Conservation (phyloP, 345 rosid species). For the Hypericum perforatum region DNA sequence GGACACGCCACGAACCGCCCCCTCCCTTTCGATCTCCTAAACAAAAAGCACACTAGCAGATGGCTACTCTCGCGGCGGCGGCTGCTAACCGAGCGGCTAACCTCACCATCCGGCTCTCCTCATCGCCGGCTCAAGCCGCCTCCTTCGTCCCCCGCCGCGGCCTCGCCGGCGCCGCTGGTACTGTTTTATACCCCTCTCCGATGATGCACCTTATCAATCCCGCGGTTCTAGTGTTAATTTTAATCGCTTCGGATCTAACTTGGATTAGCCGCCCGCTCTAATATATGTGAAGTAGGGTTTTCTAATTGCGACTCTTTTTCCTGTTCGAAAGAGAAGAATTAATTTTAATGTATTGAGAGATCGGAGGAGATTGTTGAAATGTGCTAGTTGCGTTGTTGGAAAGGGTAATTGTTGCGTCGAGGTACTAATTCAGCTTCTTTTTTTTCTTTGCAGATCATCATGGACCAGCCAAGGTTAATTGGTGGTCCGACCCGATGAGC, state of each 20-base stretch:
- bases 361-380: background rate
- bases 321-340: background rate
- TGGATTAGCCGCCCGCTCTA: too few relatives aligned
- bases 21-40: background rate
- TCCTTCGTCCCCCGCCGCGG: slow-evolving; percentile 60
- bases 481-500: slow-evolving; percentile 30
- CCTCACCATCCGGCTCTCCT: slow-evolving; percentile 21
- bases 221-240: too few relatives aligned
- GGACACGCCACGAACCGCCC: background rate
- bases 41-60: slow-evolving; percentile 5
- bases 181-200: background rate
- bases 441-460: slow-evolving; percentile 31
- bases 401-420: slow-evolving; percentile 3
- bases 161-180: slow-evolving; percentile 80
- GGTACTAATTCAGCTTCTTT: too few relatives aligned
- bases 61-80: slow-evolving; percentile 43
- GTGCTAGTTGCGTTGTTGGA: background rate
- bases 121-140: slow-evolving; percentile 22
- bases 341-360: background rate
- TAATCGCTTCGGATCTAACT: too few relatives aligned
- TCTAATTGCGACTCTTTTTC: too few relatives aligned
- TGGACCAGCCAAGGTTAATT: slow-evolving; percentile 27
- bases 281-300: too few relatives aligned
- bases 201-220: background rate
- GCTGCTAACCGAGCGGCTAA: slow-evolving; percentile 40